A percentile compares a stretch with the other conserved stretches of the same genome.
Conservation (phyloP, 208 protist genomes). For the Porcisia deanei region DNA sequence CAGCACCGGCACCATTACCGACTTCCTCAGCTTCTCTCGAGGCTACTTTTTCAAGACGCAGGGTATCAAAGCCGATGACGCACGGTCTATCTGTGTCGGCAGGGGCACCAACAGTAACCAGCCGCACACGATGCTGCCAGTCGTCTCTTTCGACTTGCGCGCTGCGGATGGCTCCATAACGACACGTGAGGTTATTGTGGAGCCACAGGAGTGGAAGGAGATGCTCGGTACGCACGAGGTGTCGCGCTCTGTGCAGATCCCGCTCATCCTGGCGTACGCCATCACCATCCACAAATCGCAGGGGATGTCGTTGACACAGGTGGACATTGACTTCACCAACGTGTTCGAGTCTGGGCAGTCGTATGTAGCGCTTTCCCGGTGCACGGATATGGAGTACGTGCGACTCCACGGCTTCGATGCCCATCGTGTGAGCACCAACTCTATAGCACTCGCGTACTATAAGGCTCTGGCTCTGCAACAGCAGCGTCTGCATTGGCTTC, state of each 20-base stretch:
- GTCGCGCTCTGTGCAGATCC: conserved; percentile 78
- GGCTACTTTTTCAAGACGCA: conserved; percentile 41
- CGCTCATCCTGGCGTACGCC: conserved; percentile 95
- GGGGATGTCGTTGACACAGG: conserved; percentile 89
- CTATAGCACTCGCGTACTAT: conserved; percentile 80
- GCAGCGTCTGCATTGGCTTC: conserved; percentile 36
- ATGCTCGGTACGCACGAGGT: conserved; percentile 49
- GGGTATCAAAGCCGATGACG: conserved; percentile 25
- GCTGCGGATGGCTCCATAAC: conserved; percentile 12
- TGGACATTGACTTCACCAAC: conserved; percentile 84
- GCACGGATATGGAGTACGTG: conserved; percentile 60
- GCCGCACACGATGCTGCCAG: conserved; percentile 56
- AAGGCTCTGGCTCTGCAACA: conserved; percentile 56
- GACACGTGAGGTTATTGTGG: conserved; percentile 56
- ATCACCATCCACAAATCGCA: conserved; percentile 97
- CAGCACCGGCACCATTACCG: conserved; percentile 67
- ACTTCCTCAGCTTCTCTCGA: conserved; percentile 53
- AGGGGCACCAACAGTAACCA: conserved; percentile 6
- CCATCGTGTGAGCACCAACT: conserved; percentile 53
- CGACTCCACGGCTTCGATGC: conserved; percentile 69
- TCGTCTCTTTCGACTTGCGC: conserved; percentile 58
- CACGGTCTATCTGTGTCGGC: conserved; percentile 31
- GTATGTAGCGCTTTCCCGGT: conserved; percentile 91
- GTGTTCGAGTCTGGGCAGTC: conserved; percentile 85
- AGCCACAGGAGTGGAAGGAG: conserved; percentile 79